Evolutionary conservation across 176 grass and related monocot species (phyloP).

Genomic region (Triticum monococcum): DNA sequence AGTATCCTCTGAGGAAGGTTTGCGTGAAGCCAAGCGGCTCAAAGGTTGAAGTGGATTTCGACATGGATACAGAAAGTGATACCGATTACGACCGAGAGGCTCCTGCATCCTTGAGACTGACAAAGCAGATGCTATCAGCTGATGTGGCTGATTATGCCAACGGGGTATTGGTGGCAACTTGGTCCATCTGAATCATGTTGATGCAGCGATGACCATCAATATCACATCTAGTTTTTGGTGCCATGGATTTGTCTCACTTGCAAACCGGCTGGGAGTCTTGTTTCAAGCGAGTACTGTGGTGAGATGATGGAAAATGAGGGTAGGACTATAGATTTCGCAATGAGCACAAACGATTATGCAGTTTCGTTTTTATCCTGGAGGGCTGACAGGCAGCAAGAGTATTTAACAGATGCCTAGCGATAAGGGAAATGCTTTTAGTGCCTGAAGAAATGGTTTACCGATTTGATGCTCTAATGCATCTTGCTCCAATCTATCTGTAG

Average conservation of each 20-base stretch:
- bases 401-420: slow-evolving; percentile 27
- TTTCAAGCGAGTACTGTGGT: slow-evolving; percentile 45
- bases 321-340: slow-evolving; percentile 60
- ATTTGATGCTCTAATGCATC: slow-evolving; percentile 67
- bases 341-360: slow-evolving; percentile 55
- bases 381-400: slow-evolving; percentile 28
- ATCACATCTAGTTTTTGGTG: slow-evolving; percentile 43
- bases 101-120: slow-evolving; percentile 28
- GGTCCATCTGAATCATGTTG: slow-evolving; percentile 78
- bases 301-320: slow-evolving; percentile 54
- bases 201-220: slow-evolving; percentile 75
- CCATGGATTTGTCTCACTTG: slow-evolving; percentile 66
- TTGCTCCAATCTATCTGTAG: slow-evolving; percentile 48
- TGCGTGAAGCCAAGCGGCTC: background rate
- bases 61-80: slow-evolving; percentile 53
- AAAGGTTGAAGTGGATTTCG: slow-evolving; percentile 78
- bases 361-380: slow-evolving; percentile 53
- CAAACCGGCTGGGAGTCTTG: slow-evolving; percentile 35
- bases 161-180: slow-evolving; percentile 63
- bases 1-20: slow-evolving; percentile 59
- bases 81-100: slow-evolving; percentile 64
- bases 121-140: slow-evolving; percentile 76
- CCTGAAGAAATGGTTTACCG: slow-evolving; percentile 59
- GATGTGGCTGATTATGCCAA: slow-evolving; percentile 65
- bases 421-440: slow-evolving; percentile 37